Conservation (phyloP, 2,329 filamentous ascomycete genomes). For the Pseudogymnoascus destructans region DNA sequence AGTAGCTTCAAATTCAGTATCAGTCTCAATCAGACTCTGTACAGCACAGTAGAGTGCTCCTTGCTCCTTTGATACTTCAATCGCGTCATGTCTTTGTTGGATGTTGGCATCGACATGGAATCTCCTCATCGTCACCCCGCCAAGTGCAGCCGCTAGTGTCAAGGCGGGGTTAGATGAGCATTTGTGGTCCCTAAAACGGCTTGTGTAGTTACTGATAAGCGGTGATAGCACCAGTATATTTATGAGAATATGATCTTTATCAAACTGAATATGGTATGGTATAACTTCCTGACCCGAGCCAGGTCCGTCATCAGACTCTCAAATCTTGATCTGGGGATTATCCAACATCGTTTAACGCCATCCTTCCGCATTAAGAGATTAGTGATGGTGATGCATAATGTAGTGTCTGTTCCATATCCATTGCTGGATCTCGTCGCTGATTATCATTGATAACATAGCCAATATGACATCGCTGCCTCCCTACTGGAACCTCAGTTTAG, state of each 20-base stretch:
- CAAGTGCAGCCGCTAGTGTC: conserved; percentile 1
- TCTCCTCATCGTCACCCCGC: not conserved
- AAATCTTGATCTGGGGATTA: no score
- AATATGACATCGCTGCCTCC: not conserved
- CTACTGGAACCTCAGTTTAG: not conserved
- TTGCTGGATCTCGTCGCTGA: no score
- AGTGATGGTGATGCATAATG: no score
- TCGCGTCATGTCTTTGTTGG: not conserved
- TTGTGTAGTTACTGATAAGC: not conserved
- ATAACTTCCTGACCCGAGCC: not conserved
- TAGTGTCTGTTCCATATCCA: no score
- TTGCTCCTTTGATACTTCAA: not conserved
- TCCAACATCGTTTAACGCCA: no score
- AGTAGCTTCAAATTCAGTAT: not conserved
- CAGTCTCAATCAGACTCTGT: no score
- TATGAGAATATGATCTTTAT: not conserved
- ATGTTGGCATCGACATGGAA: not conserved
- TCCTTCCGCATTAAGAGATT: no score
- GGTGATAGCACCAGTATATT: not conserved
- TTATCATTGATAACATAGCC: no score
- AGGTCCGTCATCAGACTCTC: no score
- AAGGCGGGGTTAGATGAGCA: conserved; percentile 1
- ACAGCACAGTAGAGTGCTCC: not conserved
- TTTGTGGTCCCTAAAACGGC: not conserved
- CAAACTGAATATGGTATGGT: not conserved